phyloP scores from a whole-genome alignment of 176 grass and related monocot species.

The Hordeum vulgare region DNA sequence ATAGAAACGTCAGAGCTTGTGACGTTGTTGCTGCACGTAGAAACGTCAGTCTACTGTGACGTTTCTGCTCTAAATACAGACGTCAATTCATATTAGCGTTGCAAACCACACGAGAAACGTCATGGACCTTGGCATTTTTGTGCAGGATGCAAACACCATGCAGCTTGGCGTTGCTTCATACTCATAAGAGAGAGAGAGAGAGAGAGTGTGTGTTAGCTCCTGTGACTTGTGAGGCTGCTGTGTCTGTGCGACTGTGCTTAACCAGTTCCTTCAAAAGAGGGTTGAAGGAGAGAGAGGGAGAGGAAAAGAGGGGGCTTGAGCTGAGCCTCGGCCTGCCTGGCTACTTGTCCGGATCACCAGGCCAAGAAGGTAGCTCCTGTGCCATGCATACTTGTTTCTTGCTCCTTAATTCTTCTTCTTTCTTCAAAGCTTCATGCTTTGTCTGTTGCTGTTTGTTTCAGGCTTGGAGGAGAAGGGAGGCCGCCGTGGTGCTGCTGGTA shows the following conservation, averaged over 20 bases:
- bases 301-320: slow-evolving; percentile 53
- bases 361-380: slow-evolving; percentile 16
- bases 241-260: neutral
- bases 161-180: too few species aligned
- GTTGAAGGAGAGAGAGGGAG: neutral
- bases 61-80: too few species aligned
- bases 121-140: too few species aligned
- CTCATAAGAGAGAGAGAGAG: neutral
- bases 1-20: too few species aligned
- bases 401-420: neutral
- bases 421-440: neutral
- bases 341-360: slow-evolving; percentile 21
- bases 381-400: neutral
- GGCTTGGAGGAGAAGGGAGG: slow-evolving; percentile 12
- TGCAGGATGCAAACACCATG: too few species aligned
- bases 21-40: too few species aligned
- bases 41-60: too few species aligned
- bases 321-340: slow-evolving; percentile 56
- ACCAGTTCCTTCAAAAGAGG: neutral
- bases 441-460: neutral
- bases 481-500: neutral
- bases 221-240: neutral
- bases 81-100: too few species aligned
- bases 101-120: too few species aligned
- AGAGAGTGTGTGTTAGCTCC: too few species aligned